Evolutionary conservation across 1,284 basidiomycete genomes (phyloP), one percentile per base, ranked within the genome.

Genomic region (Cutaneotrichosporon dermatis): DNA sequence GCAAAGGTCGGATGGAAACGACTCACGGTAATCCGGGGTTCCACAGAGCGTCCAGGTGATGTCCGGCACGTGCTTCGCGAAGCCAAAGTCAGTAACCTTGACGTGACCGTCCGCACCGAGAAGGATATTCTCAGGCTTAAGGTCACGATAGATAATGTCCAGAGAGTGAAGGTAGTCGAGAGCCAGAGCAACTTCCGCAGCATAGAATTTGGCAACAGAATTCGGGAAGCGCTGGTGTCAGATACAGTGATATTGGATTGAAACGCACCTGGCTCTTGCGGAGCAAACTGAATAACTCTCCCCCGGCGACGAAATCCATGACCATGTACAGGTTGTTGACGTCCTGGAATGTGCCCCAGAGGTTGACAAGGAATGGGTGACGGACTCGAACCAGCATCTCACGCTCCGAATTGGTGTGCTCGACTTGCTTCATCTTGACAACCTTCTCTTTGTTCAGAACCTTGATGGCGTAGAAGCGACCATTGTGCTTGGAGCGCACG

Each of bases 221-320:
- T 97, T 94, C 0, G 96, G 95, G 80, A 99, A 99, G 42, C 95
- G 85, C 89, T 97, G 78, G 33, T 4, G 51, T 62, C 25, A 60
- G 25, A 25, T 25, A 25, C 25, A 25, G 25, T 25, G 25, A 25
- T 25, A 25, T 25, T 25, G 41, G 25, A 48, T 10, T 5, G 39
- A 40, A 42, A 10, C 85, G 66, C 54, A 92, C 92, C 76, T 90
- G 90, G 53, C 90, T 92, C 79, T 92, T 84, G 61, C 93, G 84
- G 61, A 97, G 78, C 48, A 96, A 84, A 50, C 89, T 90, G 75
- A 99, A 99, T 6, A 99, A 82, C 78, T 99, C 95, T 15, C 95
- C 95, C 15, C 95, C 95, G 0, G 93, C 92, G 4, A 99, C 95
- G 75, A 97, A 99, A 79, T 99, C 96, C 95, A 99, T 98, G 59